Conservation (phyloP, 1,139 yeast genomes). For the Sugiyamaella japonica region DNA sequence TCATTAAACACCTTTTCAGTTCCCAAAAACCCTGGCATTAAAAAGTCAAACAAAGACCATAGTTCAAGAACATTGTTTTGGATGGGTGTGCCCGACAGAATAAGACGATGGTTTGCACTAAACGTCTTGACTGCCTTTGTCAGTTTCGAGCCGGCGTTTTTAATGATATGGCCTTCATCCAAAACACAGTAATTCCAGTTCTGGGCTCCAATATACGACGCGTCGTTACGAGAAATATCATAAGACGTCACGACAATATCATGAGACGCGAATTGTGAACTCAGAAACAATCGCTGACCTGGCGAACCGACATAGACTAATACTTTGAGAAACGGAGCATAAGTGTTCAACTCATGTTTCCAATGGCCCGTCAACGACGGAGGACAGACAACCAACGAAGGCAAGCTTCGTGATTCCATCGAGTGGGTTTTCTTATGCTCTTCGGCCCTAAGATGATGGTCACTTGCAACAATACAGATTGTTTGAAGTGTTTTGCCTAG, state of each 20-base stretch:
- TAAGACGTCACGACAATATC: conserved; percentile 94
- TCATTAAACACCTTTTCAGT: conserved; percentile 94
- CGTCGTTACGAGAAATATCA: conserved; percentile 94
- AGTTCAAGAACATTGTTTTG: conserved; percentile 95
- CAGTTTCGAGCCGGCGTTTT: conserved; percentile 84
- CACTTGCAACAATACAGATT: conserved; percentile 94
- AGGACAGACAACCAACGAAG: conserved; percentile 89
- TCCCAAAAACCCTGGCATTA: conserved; percentile 98
- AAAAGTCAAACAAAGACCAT: conserved; percentile 95
- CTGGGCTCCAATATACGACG: conserved; percentile 56
- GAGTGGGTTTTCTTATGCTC: conserved; percentile 59
- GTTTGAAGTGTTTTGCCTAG: conserved; percentile 96
- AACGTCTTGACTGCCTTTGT: conserved; percentile 84
- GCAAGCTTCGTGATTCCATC: conserved; percentile 71
- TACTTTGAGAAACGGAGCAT: conserved; percentile 83
- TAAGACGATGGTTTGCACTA: conserved; percentile 83
- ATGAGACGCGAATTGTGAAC: conserved; percentile 54
- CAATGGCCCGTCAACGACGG: conserved; percentile 98
- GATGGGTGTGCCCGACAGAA: conserved; percentile 95
- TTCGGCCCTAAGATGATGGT: conserved; percentile 81
- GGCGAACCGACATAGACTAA: conserved; percentile 94
- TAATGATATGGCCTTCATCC: conserved; percentile 97
- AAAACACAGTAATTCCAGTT: conserved; percentile 92
- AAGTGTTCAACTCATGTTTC: conserved; percentile 92
- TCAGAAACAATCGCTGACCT: conserved; percentile 58